Evolutionary conservation across 768 basidiomycete genomes (phyloP), one percentile per base, ranked within the genome.

Genomic region (Lyophyllum shimeji): DNA sequence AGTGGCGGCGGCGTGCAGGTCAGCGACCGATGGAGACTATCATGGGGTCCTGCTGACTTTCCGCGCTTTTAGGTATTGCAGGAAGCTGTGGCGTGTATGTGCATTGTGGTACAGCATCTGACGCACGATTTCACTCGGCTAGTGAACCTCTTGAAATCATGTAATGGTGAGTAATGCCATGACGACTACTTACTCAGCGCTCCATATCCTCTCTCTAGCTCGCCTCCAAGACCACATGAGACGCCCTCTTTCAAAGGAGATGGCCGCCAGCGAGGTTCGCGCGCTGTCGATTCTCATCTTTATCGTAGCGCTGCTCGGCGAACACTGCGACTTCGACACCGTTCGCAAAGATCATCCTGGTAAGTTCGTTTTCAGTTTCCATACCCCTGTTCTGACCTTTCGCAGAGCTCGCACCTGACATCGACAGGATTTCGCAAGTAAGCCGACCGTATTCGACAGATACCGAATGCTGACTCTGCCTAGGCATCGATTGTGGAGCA

Each of bases 51-150:
- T 23, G 33, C 46, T 52, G 6, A 60, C 47, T 44, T 33, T 50
- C 23, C 23, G 21, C 23, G 15, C 17, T 40, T 9, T 18, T 60
- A 95, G 89, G 86, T 89, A 20, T 70, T 98, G 29, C 93, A 95
- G 74, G 97, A 98, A 70, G 85, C 86, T 12, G 90, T 98, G 13
- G 93, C 93, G 0, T 98, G 95, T 61, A 86, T 96, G 75, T 96
- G 95, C 66, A 82, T 84, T 0, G 89, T 90, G 1, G 87, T 95
- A 1, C 85, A 86, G 49, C 74, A 90, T 61, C 78, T 98, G 17
- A 98, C 97, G 0, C 90, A 92, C 56, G 94, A 98, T 61, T 96
- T 87, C 63, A 73, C 73, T 15, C 82, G 86, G 33, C 77, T 98
- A 17, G 82, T 94, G 23, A 86, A 84, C 31, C 77, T 98, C 3